These are phyloP conservation scores for Penicillium sp. DNA, from an alignment of 2,329 filamentous ascomycete genomes.

Conservation along the genomic window DNA sequence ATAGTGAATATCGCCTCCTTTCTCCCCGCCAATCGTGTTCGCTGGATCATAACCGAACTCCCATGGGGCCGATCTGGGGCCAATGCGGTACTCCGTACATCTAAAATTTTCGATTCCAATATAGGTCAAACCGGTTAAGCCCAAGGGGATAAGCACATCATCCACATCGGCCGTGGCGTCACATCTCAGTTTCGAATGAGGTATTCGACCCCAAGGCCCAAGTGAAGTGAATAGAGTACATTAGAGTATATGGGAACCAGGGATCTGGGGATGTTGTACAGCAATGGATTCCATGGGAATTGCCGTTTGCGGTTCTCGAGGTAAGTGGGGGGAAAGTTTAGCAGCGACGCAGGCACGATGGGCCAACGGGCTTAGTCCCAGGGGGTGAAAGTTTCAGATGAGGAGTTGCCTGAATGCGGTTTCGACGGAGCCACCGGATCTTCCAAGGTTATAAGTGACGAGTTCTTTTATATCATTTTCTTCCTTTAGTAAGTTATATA, in stretches of 20 bases:
- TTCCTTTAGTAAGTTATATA: not conserved
- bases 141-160: slow-evolving; percentile 13
- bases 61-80: not conserved
- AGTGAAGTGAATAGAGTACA: slow-evolving; percentile 1
- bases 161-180: slow-evolving; percentile 13
- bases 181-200: not conserved
- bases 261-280: slow-evolving; percentile 4
- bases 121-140: not conserved
- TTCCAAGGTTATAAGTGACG: not conserved
- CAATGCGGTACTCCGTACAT: not conserved
- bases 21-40: not conserved
- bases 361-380: slow-evolving; percentile 3
- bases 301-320: slow-evolving; percentile 9
- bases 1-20: not conserved
- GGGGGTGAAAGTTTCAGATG: slow-evolving; percentile 5
- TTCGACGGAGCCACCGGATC: slow-evolving; percentile 5
- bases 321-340: slow-evolving; percentile 3
- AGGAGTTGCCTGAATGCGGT: slow-evolving; percentile 6
- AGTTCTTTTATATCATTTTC: not conserved
- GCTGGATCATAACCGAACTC: not conserved
- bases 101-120: not conserved
- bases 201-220: not conserved
- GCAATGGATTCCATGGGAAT: slow-evolving; percentile 3
- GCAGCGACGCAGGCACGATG: slow-evolving; percentile 5
- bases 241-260: slow-evolving; percentile 14